Base-by-base conservation (phyloP, 495 filamentous ascomycete genomes). In the Hypoxylon trugodes region DNA sequence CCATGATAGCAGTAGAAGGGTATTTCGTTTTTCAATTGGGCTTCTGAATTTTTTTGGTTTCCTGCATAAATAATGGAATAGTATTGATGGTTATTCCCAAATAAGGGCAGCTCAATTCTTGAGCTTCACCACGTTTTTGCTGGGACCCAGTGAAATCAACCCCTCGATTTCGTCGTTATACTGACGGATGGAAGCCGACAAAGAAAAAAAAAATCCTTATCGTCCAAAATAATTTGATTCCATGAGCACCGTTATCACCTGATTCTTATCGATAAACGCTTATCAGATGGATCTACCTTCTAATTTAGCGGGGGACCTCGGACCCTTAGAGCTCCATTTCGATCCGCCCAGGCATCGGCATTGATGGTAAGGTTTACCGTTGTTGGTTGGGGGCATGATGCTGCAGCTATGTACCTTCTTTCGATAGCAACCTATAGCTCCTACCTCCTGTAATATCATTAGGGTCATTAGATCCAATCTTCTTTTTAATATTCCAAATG, bases 1-100 rank as follows among this genome's bases (percentile, higher is more conserved):
- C 83, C 81, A 91, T 94, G 50, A 74, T 78, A 32, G 75, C 63
- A 21, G 57, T 28, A 19, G 25, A 42, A 7, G 59, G 72, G 30
- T 48, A 21, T 24, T 48, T 43, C 16, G 8, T 15, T 21, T n/a
- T 10, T 54, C 33, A 47, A 38, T 47, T 61, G 15, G 30, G n/a
- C 22, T 51, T 52, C 12, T 22, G 12, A 16, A n/a, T 46, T 15
- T n/a, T 10, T 16, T 8, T 6, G 3, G 10, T 19, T 30, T 49
- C 16, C 18, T 22, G 12, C 9, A 18, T 25, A 58, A 38, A 38
- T 10, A 16, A 37, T 36, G 19, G 26, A 7, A 35, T 48, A 18
- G 12, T 41, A 35, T 32, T 12, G 26, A 21, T 9, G 0, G 26
- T 4, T 13, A 25, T 2, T 13, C 41, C 26, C 22, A 4, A 48